These are phyloP conservation scores for Amanita rimosa DNA, from an alignment of 768 basidiomycete species.

Conservation along the genomic window DNA sequence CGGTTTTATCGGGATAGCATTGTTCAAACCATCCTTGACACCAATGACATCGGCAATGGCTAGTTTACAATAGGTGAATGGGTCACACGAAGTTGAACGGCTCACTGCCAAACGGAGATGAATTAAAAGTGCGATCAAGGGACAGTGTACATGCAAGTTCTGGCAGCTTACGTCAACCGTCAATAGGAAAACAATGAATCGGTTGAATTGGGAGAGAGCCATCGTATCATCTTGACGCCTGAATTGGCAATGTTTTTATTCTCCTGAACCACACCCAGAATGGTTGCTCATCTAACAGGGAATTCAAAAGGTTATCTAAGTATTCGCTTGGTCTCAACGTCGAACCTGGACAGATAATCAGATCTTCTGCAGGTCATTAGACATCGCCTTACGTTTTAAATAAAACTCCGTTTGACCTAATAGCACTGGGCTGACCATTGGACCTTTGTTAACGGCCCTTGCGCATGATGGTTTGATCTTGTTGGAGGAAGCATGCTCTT, in stretches of 20 bases:
- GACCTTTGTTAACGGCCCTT: slow-evolving; percentile 44
- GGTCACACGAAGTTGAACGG: slow-evolving; percentile 31
- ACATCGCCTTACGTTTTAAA: slow-evolving; percentile 43
- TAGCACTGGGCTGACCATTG: slow-evolving; percentile 36
- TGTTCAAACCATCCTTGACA: slow-evolving; percentile 42
- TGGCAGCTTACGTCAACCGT: slow-evolving; percentile 39
- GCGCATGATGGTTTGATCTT: slow-evolving; percentile 36
- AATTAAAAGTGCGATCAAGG: slow-evolving; percentile 17
- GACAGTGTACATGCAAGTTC: slow-evolving; percentile 29
- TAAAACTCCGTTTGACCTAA: slow-evolving; percentile 40
- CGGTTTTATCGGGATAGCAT: slow-evolving; percentile 18
- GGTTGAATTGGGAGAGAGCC: slow-evolving; percentile 26
- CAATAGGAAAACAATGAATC: slow-evolving; percentile 34
- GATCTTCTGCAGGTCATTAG: slow-evolving; percentile 37
- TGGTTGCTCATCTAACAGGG: background rate
- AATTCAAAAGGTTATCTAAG: slow-evolving; percentile 29
- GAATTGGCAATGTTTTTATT: slow-evolving; percentile 45
- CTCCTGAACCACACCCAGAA: slow-evolving; percentile 20
- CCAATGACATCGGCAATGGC: slow-evolving; percentile 35
- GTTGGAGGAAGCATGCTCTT: slow-evolving; percentile 34
- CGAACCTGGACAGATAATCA: slow-evolving; percentile 36
- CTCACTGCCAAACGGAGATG: slow-evolving; percentile 5
- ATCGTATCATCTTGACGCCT: slow-evolving; percentile 42
- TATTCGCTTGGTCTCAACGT: slow-evolving; percentile 32
- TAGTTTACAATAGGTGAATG: slow-evolving; percentile 42